Percentiles rank a stretch among this genome's conserved stretches.
Evolutionary conservation across 2,329 filamentous ascomycete species (phyloP).

Genomic region (Monilinia aucupariae): DNA sequence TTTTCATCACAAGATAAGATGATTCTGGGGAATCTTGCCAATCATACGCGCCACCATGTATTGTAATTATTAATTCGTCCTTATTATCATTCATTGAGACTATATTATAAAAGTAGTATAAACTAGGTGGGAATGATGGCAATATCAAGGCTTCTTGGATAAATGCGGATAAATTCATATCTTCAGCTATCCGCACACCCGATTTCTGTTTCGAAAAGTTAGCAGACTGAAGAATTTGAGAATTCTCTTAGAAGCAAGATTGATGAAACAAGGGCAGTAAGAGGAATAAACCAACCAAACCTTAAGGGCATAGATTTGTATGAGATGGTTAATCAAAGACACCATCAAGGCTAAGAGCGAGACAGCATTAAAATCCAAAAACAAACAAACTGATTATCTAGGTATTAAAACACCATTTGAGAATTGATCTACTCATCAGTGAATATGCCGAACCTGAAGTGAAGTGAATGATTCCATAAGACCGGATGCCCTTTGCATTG

Average conservation of each 20-base stretch:
- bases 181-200: background rate
- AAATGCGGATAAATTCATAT: constrained; percentile 8
- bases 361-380: too few relatives aligned
- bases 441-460: too few relatives aligned
- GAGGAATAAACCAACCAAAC: too few relatives aligned
- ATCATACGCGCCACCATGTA: background rate
- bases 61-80: background rate
- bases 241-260: background rate
- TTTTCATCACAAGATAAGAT: background rate
- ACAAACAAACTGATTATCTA: too few relatives aligned
- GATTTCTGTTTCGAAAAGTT: background rate
- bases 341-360: too few relatives aligned
- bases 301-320: too few relatives aligned
- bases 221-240: background rate
- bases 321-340: too few relatives aligned
- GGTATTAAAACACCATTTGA: too few relatives aligned
- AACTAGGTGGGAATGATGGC: background rate
- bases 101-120: background rate
- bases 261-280: background rate
- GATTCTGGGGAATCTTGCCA: background rate
- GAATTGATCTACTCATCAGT: too few relatives aligned
- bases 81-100: background rate
- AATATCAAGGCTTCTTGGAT: constrained; percentile 5
- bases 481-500: too few relatives aligned
- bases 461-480: too few relatives aligned